Evolutionary conservation across 208 protist genomes (phyloP), one percentile per base, ranked within the genome.

Genomic region (Trypanosomatidae sp.): DNA sequence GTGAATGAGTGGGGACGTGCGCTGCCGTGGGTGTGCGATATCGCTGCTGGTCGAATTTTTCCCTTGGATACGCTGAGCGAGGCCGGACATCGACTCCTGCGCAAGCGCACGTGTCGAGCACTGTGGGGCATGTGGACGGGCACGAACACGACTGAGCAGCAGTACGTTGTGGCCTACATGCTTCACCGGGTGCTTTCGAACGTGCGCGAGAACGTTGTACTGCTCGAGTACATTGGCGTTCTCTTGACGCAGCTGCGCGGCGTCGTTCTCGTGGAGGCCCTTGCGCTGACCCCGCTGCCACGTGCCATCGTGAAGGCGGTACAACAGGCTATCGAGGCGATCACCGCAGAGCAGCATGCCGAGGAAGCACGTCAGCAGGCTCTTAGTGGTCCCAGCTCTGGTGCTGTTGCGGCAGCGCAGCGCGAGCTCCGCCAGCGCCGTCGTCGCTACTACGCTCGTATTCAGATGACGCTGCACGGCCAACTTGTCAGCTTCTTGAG

Each of bases 171-270:
- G 15, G 74, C 76, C 28, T 80, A 67, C 64, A 77, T 94, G 69
- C 71, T 94, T 3, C 70, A 80, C 49, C 77, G 77, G 7, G 81
- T 94, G 46, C 66, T 94, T 73, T 47, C 59, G 12, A 71, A 89
- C 30, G 79, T 86, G 43, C 79, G 70, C 19, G 46, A 50, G 12
- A 75, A 90, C 46, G 82, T 82, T 44, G 77, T 82, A 53, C 71
- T 95, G 65, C 79, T 95, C 25, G 85, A 95, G 75, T 77, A 91
- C 67, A 70, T 92, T 41, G 86, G 76, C 17, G 84, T 95, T 7
- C 71, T 95, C 4, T 77, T 95, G 22, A 88, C 86, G 2, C 90
- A 95, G 74, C 69, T 76, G 56, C 65, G 66, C 25, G 80, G 68
- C 5, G 60, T 79, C 15, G 74, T 76, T 2, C 70, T 80, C 59